Percentiles rank a stretch among this genome's conserved stretches.
These are phyloP conservation scores for Monosporozyma siamensis DNA, from an alignment of 805 yeast genomes.

Conservation along the genomic window DNA sequence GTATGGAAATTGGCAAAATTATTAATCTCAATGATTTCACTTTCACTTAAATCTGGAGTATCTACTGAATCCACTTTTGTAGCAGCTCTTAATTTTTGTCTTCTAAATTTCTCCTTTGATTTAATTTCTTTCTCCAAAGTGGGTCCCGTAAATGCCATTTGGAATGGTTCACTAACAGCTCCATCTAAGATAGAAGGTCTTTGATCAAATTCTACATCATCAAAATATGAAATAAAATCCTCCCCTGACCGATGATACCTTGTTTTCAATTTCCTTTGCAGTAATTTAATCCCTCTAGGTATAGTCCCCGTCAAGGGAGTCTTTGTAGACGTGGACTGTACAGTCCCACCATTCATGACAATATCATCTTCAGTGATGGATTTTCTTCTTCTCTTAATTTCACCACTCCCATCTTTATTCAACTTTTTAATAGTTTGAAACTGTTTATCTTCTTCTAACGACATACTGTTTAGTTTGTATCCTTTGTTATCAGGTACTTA, in stretches of 20 bases:
- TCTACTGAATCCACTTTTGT: not conserved
- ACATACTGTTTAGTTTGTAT: not conserved
- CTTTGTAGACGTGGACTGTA: too few species aligned
- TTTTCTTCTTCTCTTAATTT: constrained; percentile 8
- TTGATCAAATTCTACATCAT: constrained; percentile 41
- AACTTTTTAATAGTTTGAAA: constrained; percentile 8
- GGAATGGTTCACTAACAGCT: constrained; percentile 23
- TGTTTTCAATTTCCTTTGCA: constrained; percentile 16
- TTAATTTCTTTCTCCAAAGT: constrained; percentile 20
- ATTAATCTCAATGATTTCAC: not conserved
- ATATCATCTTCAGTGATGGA: constrained; percentile 9
- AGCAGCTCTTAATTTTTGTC: constrained; percentile 1
- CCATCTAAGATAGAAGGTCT: constrained; percentile 47
- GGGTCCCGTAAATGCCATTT: constrained; percentile 24
- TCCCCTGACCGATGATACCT: constrained; percentile 15
- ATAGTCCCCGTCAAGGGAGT: not conserved
- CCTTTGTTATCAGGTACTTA: not conserved
- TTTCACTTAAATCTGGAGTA: not conserved
- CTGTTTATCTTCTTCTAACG: not conserved
- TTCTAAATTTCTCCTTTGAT: constrained; percentile 8
- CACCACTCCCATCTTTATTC: constrained; percentile 9
- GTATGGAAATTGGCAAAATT: constrained; percentile 7
- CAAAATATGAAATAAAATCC: constrained; percentile 40
- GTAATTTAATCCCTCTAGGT: constrained; percentile 10
- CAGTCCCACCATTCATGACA: not conserved